These are phyloP conservation scores for Suillus fuscotomentosus DNA, from an alignment of 768 basidiomycete genomes.

Conservation along the genomic window DNA sequence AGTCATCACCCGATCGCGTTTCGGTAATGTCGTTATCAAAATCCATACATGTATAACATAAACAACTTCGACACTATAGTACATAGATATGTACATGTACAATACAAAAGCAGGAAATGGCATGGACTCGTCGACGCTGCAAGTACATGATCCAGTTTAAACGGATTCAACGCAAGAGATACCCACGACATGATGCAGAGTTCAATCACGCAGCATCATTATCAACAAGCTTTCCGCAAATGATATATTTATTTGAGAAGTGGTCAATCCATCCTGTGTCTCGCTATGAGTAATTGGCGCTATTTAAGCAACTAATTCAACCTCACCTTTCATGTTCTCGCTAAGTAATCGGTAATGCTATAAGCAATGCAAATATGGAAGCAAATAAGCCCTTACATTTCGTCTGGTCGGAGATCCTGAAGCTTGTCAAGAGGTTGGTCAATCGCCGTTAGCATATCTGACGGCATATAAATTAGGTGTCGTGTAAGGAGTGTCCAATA, in stretches of 20 bases:
- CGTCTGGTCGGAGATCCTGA: constrained; percentile 71
- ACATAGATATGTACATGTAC: background rate
- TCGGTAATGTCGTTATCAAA: background rate
- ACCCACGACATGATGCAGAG: background rate
- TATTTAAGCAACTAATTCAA: background rate
- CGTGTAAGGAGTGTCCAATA: background rate
- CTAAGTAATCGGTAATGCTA: constrained; percentile 38
- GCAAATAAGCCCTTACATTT: constrained; percentile 60
- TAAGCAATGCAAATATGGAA: background rate
- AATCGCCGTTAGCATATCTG: constrained; percentile 88
- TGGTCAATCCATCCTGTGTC: constrained; percentile 88
- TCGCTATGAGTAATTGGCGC: constrained; percentile 5
- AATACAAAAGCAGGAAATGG: background rate
- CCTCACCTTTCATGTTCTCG: constrained; percentile 85
- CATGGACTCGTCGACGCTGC: background rate
- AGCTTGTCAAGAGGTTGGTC: constrained; percentile 87
- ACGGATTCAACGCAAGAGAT: background rate
- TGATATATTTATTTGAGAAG: constrained; percentile 89
- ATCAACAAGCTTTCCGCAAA: constrained; percentile 87
- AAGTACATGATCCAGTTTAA: background rate
- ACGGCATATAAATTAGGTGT: background rate
- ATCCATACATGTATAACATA: background rate
- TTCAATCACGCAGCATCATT: constrained; percentile 48
- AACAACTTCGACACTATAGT: background rate
- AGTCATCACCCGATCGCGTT: constrained; percentile 7